Evolutionary conservation across 495 filamentous ascomycete genomes (phyloP), one percentile per base, ranked within the genome.

Genomic region (Talaromyces thailandensis): DNA sequence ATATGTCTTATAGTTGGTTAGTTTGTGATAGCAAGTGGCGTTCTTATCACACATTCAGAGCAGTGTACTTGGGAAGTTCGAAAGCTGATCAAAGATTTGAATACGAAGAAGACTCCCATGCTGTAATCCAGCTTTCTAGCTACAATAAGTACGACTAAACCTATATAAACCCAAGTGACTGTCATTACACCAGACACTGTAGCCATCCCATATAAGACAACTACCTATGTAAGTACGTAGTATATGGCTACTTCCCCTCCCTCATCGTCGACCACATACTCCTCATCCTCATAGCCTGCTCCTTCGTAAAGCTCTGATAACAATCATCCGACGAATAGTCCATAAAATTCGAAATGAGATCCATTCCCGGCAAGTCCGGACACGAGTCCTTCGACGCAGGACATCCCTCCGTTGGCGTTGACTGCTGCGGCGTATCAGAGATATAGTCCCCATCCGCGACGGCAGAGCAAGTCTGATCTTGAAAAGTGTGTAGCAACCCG

Each of bases 261-360:
- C 80, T 73, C 69, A 76, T 76, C 6, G 71, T 61, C 18, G 53
- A 66, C 73, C 75, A 83, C 76, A 83, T 80, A 61, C 66, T 75
- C 14, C 69, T 66, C 77, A 83, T 82, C 45, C 80, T 70, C 50
- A 66, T 59, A 11, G 65, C 67, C 67, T 83, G 80, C 28, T 71
- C 73, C 0, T 70, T 64, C 0, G 78, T 79, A 50, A 83, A 83
- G 1, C 58, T 67, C 57, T 75, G 77, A 64, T 83, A 83, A 58
- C 81, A 84, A 18, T 72, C 80, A 70, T 84, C 81, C 37, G 74
- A 80, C 3, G 75, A 78, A 65, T 84, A 84, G 64, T 84, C 81
- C 81, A 84, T 84, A 60, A 77, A 85, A 62, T 84, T 80, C 35
- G 76, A 71, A 18, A 85, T 74, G 5, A 75, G 71, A 68, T 84